Evolutionary conservation across 495 filamentous ascomycete species (phyloP), one percentile per base, ranked within the genome.

Genomic region (Penicillium simplicissimum): DNA sequence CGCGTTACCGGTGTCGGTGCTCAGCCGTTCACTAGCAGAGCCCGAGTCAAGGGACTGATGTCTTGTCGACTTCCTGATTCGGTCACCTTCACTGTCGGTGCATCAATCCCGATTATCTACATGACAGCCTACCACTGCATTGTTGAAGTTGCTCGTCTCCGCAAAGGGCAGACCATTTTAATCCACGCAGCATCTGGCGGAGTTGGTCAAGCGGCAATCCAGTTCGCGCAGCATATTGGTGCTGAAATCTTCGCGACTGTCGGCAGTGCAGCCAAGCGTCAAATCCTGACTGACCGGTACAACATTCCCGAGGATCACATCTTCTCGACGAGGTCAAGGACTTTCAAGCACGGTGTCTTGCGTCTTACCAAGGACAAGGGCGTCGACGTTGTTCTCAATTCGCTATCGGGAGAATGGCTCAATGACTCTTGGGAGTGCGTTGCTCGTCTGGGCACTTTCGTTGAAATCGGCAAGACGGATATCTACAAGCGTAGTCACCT

Each of bases 351-450:
- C 38, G 79, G 76, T n/a, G 62, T 86, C 14, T 68, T 77, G 33
- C 59, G 74, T n/a, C 15, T 36, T 34, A 88, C 84, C 0, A 58
- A 71, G 2, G 75, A 75, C 1, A 60, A 72, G 1, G 85, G 86
- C 2, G 84, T 88, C 0, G 85, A 88, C 47, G 67, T 82, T 6
- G 71, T 87, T 1, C 60, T 87, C 1, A 86, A 84, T 66, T 80
- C 79, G 0, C 55, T 81, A 2, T 59, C 76, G 3, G 79, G 79
- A 0, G 75, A 83, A n/a, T 47, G 65, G 3, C 67, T 84, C 0
- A 71, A 64, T 3, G 75, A 59, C 6, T 75, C 75, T 5, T 86
- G 77, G 78, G 64, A 75, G 6, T 83, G 73, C 47, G 56, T 86
- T n/a, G 84, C 84, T 0, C 70, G 71, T 11, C 78, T 76, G 54